Conservation (phyloP, 148 eudicot genomes). For the Chenopodium suecicum region DNA sequence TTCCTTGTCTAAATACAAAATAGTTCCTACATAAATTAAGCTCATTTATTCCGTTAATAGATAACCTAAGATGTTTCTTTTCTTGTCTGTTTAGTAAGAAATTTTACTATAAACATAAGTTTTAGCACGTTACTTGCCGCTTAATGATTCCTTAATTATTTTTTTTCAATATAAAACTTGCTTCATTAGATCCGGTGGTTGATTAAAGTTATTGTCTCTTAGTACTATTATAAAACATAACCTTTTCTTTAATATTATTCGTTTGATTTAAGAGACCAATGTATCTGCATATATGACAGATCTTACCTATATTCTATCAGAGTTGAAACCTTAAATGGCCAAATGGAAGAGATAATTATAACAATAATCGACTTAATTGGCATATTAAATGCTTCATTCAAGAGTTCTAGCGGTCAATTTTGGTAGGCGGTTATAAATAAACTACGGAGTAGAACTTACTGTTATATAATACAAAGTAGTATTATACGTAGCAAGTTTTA, state of each 20-base stretch:
- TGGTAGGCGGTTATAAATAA: no score
- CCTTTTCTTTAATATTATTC: neutral
- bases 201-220: slow-evolving; percentile 3
- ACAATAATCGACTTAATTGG: no score
- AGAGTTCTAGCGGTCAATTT: no score
- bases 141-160: neutral
- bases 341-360: neutral
- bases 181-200: slow-evolving; percentile 10
- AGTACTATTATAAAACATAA: neutral
- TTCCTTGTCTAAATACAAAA: neutral
- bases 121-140: neutral
- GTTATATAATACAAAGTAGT: no score
- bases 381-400: no score
- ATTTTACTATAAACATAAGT: neutral
- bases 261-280: neutral
- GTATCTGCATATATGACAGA: neutral
- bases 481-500: no score
- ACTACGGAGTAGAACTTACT: no score
- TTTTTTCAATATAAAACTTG: neutral
- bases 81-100: neutral
- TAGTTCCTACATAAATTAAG: neutral
- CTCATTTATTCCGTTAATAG: neutral
- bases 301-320: neutral
- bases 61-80: neutral
- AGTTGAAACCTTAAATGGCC: neutral